A percentile compares a stretch with the other conserved stretches of the same genome.
Conservation (phyloP, 129 eudicot genomes). For the Helichrysum umbraculigerum region DNA sequence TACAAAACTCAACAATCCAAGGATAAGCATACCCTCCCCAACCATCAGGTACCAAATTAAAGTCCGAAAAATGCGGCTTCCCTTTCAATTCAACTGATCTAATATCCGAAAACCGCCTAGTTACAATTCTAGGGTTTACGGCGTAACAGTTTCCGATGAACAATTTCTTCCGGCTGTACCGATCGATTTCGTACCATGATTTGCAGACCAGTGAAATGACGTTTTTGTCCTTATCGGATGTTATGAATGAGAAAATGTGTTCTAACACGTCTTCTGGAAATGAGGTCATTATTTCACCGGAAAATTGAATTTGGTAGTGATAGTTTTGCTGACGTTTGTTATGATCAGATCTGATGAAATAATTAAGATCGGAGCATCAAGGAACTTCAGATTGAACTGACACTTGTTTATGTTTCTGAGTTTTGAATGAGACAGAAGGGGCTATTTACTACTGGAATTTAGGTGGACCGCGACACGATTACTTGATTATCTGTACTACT, state of each 20-base stretch:
- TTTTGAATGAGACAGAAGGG: too few relatives aligned
- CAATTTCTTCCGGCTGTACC: conserved; percentile 59
- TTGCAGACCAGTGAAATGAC: conserved; percentile 71
- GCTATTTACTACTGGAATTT: too few relatives aligned
- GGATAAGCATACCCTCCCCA: conserved; percentile 76
- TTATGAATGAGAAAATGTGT: conserved; percentile 59
- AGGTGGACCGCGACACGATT: too few relatives aligned
- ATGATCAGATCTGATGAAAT: too few relatives aligned
- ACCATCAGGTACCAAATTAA: conserved; percentile 75
- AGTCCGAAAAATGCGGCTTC: conserved; percentile 89
- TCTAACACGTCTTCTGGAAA: conserved; percentile 73
- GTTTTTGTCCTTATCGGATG: conserved; percentile 59
- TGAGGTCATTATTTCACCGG: conserved; percentile 17
- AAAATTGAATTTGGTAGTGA: too few relatives aligned
- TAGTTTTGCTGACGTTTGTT: too few relatives aligned
- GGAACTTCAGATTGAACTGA: too few relatives aligned
- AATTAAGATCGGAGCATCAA: too few relatives aligned
- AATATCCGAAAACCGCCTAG: conserved; percentile 60
- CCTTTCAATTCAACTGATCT: conserved; percentile 68
- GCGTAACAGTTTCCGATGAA: conserved; percentile 83
- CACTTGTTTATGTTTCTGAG: too few relatives aligned
- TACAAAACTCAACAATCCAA: conserved; percentile 58
- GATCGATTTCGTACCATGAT: conserved; percentile 77
- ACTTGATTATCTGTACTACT: too few relatives aligned
- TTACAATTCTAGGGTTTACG: conserved; percentile 53